Base-by-base conservation (phyloP, 2,329 filamentous ascomycete species). In the Bipolaris sorokiniana region DNA sequence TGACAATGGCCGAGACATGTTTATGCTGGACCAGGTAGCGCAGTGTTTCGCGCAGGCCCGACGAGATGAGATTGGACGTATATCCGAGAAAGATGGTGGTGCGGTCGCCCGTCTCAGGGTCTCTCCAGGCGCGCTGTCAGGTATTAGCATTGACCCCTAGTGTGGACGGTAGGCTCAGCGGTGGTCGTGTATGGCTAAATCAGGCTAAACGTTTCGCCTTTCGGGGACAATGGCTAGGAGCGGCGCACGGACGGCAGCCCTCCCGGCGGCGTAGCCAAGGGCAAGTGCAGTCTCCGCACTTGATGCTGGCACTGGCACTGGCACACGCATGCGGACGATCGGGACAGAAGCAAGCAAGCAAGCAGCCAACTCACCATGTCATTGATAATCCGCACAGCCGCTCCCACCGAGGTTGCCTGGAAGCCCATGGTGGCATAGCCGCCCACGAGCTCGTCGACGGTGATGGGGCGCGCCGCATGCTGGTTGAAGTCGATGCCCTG, bases 1-100 rank as follows among this genome's bases (percentile, higher is more conserved):
- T 97, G 59, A 99, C 95, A 70, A 99, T 91, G 65, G 90, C 90
- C 0, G 92, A 95, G 62, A 99, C 88, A 74, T 98, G 93, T 62
- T 88, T 89, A 80, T 99, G 92, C 79, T 98, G 86, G 42, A 96
- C 93, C 0, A 99, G 86, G 80, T 92, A 99, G 54, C 95, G 90
- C 64, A 99, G 82, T 34, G 93, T 93, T 65, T 96, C 93, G 51
- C 95, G 87, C 28, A 99, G 85, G 7, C 95, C 95, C 3, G 94
- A 99, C 0, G 95, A 98, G 71, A 99, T 97, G 68, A 99, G 84
- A 76, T 99, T 99, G 48, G 92, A 97, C 9, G 95, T 99, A 80
- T 97, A 99, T 55, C 95, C 95, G 7, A 99, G 86, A 78, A 99
- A 98, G 68, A 99, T 94, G 58, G 95, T 98, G 16, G 95, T 95